These are phyloP conservation scores for Inosperma sp. DNA, from an alignment of 768 basidiomycete genomes.

Conservation along the genomic window DNA sequence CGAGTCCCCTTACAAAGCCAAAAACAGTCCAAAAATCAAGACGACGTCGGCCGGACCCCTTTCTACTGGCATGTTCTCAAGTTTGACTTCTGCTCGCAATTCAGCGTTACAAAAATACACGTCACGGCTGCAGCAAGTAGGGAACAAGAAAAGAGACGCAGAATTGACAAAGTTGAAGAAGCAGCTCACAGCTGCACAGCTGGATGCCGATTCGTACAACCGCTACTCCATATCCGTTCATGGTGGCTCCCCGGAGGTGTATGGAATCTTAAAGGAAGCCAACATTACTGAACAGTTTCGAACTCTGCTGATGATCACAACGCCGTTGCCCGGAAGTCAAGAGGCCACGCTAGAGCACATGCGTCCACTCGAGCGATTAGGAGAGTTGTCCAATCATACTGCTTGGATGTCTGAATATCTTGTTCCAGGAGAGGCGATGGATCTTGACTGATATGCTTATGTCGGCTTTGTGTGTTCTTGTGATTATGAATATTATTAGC, in stretches of 20 bases:
- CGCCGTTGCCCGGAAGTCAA: slow-evolving; percentile 6
- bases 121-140: not conserved
- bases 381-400: slow-evolving; percentile 9
- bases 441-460: not conserved
- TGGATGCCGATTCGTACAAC: slow-evolving; percentile 13
- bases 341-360: slow-evolving; percentile 7
- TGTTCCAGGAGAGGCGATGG: not conserved
- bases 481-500: too few species aligned
- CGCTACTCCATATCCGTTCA: slow-evolving; percentile 13
- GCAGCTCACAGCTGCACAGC: not conserved
- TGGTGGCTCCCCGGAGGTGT: slow-evolving; percentile 15
- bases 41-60: not conserved
- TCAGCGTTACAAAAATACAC: not conserved
- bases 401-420: slow-evolving; percentile 13
- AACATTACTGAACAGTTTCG: slow-evolving; percentile 12
- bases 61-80: not conserved
- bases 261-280: slow-evolving; percentile 12
- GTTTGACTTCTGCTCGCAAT: not conserved
- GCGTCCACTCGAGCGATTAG: slow-evolving; percentile 13
- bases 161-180: not conserved
- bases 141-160: not conserved
- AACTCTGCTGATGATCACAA: slow-evolving; percentile 13
- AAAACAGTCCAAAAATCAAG: slow-evolving; percentile 2
- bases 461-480: too few species aligned
- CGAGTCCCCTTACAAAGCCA: not conserved